Percentiles rank a stretch among this genome's conserved stretches.
Conservation (phyloP, 2,329 filamentous ascomycete genomes). For the Pleomassaria siparia region DNA sequence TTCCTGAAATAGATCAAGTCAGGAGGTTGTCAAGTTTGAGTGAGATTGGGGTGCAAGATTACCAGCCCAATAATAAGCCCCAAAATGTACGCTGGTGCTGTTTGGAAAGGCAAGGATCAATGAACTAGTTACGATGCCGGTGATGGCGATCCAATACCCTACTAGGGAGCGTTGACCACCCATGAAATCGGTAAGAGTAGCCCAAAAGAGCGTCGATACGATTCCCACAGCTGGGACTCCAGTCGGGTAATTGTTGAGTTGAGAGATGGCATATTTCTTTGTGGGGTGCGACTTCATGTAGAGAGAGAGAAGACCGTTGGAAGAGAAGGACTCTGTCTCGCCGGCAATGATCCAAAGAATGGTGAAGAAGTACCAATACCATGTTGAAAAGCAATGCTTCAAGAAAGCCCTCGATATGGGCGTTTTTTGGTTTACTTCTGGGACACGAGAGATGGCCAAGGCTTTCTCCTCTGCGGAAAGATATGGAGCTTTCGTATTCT, state of each 20-base stretch:
- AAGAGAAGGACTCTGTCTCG: slow-evolving; percentile 70
- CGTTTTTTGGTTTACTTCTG: slow-evolving; percentile 46
- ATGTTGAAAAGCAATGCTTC: slow-evolving; percentile 59
- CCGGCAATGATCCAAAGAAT: slow-evolving; percentile 70
- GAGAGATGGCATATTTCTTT: slow-evolving; percentile 49
- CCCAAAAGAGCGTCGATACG: slow-evolving; percentile 65
- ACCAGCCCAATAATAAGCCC: slow-evolving; percentile 70
- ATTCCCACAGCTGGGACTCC: slow-evolving; percentile 57
- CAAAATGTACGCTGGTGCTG: slow-evolving; percentile 60
- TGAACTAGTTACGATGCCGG: slow-evolving; percentile 62
- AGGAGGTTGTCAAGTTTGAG: background rate
- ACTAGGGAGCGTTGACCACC: slow-evolving; percentile 64
- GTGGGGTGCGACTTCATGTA: slow-evolving; percentile 54
- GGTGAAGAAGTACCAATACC: slow-evolving; percentile 68
- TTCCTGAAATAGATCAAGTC: background rate
- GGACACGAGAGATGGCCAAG: slow-evolving; percentile 49
- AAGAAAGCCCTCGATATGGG: slow-evolving; percentile 54
- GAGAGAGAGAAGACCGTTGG: slow-evolving; percentile 60
- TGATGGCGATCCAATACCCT: slow-evolving; percentile 55
- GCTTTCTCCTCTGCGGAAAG: slow-evolving; percentile 44
- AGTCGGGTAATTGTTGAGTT: slow-evolving; percentile 58
- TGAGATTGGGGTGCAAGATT: slow-evolving; percentile 46
- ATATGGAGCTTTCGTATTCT: slow-evolving; percentile 47
- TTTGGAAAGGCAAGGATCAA: slow-evolving; percentile 60
- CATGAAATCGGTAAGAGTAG: slow-evolving; percentile 66